Base-by-base conservation (phyloP, 805 yeast species). In the Candida oleophila region DNA sequence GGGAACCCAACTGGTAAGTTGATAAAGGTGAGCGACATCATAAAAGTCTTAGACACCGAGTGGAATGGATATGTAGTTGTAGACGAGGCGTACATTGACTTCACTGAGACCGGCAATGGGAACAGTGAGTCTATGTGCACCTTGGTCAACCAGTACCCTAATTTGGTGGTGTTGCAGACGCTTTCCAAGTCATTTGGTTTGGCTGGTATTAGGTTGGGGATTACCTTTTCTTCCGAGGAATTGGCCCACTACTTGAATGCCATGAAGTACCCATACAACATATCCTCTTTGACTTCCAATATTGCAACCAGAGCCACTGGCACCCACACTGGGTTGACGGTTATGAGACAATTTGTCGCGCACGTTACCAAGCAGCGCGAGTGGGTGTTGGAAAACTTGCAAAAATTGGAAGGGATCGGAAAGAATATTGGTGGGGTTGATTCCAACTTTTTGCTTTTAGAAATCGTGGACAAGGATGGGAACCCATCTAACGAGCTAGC, bases 21-120 rank as follows among this genome's bases (percentile, higher is more conserved):
- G 41, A 63, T 92, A 39, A 71, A 77, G 16, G 71, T 76, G 5
- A 62, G 61, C 0, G 51, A 46, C 12, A 49, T 71, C 1, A 48
- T 68, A 7, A 51, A 49, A 11, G 69, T 79, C 37, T 69, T 90
- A 35, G 68, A 74, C 42, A 60, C 71, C 45, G 57, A 87, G 1
- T 83, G 89, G 84, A 82, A 83, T 54, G 96, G 95, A 3, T 66
- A 91, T 22, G 80, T 94, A 5, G 85, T 92, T 15, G 83, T 89
- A 1, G 99, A 94, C 66, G 99, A 94, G 66, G 99, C 99, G 0
- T 94, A 94, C 62, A 80, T 94, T 44, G 99, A 94, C 62, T 94
- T 94, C 63, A 60, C 73, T 20, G 53, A 44, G n/a, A 7, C 47
- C 8, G 50, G 37, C 4, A 22, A 4, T 3, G 2, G 20, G 8